A percentile compares a stretch with the other conserved stretches of the same genome.
Evolutionary conservation across 2,329 filamentous ascomycete genomes (phyloP).

Genomic region (Cercospora nicotianae): DNA sequence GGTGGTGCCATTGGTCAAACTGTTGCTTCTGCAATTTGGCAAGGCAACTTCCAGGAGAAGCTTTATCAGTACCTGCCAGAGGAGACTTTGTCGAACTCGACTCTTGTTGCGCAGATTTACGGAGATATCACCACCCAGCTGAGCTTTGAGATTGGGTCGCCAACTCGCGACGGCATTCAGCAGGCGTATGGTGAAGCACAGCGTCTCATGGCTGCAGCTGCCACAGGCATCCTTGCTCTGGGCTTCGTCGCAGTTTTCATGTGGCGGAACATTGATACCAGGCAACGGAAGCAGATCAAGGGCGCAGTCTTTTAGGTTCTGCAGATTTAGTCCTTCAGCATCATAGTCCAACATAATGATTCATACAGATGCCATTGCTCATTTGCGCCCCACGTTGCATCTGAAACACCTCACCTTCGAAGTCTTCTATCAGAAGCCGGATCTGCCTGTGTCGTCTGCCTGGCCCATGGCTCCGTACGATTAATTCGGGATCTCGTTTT

Average conservation of each 20-base stretch:
- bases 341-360: not conserved
- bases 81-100: conserved; percentile 36
- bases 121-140: conserved; percentile 40
- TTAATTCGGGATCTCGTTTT: conserved; percentile 14
- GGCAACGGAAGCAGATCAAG: conserved; percentile 39
- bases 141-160: conserved; percentile 45
- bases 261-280: conserved; percentile 40
- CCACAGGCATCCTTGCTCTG: conserved; percentile 36
- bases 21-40: conserved; percentile 41
- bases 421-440: conserved; percentile 3
- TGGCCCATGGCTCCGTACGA: conserved; percentile 11
- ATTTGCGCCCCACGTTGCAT: not conserved
- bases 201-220: conserved; percentile 44
- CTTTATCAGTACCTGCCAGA: conserved; percentile 47
- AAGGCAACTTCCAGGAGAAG: conserved; percentile 28
- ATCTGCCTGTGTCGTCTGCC: not conserved
- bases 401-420: not conserved
- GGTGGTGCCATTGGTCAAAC: conserved; percentile 40
- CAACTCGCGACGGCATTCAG: conserved; percentile 48
- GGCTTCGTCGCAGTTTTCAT: conserved; percentile 34
- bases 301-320: conserved; percentile 35
- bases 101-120: conserved; percentile 40
- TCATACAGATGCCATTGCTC: not conserved
- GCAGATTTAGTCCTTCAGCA: not conserved
- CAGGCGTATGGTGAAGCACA: conserved; percentile 52